Evolutionary conservation across 2,329 filamentous ascomycete genomes (phyloP).

Genomic region (Scedosporium minutisporum): DNA sequence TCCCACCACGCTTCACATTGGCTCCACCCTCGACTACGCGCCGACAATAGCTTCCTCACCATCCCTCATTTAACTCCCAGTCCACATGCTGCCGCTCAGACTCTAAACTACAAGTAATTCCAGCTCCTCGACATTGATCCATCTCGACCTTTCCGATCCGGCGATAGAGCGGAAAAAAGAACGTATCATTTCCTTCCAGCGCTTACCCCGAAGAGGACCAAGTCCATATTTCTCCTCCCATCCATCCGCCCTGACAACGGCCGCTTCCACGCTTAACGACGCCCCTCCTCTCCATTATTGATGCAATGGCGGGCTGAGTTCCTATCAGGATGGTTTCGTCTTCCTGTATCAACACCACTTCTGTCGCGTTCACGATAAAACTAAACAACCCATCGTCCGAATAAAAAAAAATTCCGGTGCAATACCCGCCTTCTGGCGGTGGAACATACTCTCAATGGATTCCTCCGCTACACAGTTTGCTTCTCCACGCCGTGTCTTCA

Average conservation of each 20-base stretch:
- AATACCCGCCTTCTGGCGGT: not conserved
- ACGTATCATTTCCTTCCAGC: not conserved
- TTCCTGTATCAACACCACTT: not conserved
- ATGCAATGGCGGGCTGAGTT: not conserved
- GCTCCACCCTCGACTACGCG: too few species aligned
- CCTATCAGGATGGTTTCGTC: not conserved
- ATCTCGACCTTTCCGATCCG: not conserved
- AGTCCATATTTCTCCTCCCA: not conserved
- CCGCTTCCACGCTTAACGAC: not conserved
- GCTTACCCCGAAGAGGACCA: not conserved
- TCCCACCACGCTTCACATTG: too few species aligned
- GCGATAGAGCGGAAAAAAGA: not conserved
- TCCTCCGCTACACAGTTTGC: conserved; percentile 12
- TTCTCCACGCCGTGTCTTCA: conserved; percentile 25
- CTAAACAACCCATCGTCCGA: not conserved
- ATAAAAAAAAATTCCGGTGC: not conserved
- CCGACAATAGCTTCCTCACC: too few species aligned
- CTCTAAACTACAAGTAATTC: not conserved
- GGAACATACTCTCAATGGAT: conserved; percentile 1
- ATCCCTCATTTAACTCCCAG: too few species aligned
- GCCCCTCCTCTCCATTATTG: not conserved
- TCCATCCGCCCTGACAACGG: not conserved
- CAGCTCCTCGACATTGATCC: not conserved
- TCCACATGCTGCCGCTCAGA: not conserved
- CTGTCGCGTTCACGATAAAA: not conserved